Evolutionary conservation across 768 basidiomycete genomes (phyloP), one percentile per base, ranked within the genome.

Genomic region (Chalciporus piperatus): DNA sequence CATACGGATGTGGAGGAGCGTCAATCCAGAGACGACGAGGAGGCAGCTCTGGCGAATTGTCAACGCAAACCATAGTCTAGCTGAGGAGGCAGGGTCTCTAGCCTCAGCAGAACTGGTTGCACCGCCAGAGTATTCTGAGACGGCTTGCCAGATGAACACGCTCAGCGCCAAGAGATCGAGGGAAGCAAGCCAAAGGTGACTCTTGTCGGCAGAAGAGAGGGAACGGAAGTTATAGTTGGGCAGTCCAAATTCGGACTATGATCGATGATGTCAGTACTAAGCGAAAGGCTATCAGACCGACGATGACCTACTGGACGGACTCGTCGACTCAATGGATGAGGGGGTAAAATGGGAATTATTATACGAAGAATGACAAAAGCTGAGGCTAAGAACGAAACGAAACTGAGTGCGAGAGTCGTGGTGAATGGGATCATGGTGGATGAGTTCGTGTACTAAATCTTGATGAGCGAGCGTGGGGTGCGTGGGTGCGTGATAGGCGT

Each of bases 321-420:
- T 61, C 84, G 83, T 73, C 80, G 80, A 68, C 85, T 87, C 65
- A 88, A 73, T 23, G 85, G 83, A 59, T 82, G 78, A 46, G 86
- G 85, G 23, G 87, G 87, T 50, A 90, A 66, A 66, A 89, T 83
- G 53, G 88, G 85, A 64, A 88, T 75, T 62, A 89, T 65, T 65
- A 87, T 84, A 66, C 84, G 84, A 63, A 89, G 80, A 70, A 90
- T 80, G 61, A 88, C 78, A 62, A 87, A 89, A 62, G 77, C 83
- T 41, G 88, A 89, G 64, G 78, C 78, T 63, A 82, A 65, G 73
- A 89, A 86, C 48, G 88, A 89, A 59, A 86, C 52, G 64, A 89
- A 77, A 69, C 81, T 80, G 61, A 89, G 79, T 42, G 76, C 76
- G 61, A 90, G 73, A 47, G 84, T 75, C 38, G 82, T 81, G 67